A percentile compares a stretch with the other conserved stretches of the same genome.
These are phyloP conservation scores for Pythium rishiriense DNA, from an alignment of 352 stramenopile species.

Conservation along the genomic window DNA sequence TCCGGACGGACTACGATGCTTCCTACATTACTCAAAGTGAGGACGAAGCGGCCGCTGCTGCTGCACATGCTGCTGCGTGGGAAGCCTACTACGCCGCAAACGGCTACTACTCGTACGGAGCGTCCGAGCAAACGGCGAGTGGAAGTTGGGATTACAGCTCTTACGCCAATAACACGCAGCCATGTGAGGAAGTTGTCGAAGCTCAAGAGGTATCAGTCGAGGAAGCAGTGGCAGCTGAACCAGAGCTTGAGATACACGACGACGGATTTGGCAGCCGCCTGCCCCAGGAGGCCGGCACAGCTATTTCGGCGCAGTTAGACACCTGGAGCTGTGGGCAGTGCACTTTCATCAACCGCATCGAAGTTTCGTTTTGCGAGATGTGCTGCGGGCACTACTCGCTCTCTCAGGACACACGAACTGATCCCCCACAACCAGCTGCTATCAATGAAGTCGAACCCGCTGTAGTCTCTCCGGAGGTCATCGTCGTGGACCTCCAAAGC, in stretches of 20 bases:
- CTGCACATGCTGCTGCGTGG: constrained; percentile 24
- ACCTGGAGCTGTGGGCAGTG: constrained; percentile 56
- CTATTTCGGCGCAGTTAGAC: neutral
- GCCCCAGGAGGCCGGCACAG: too few species aligned
- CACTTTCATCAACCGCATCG: constrained; percentile 58
- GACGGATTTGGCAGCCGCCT: too few species aligned
- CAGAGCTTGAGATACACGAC: too few species aligned
- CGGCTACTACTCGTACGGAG: constrained; percentile 13
- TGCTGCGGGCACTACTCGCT: constrained; percentile 57
- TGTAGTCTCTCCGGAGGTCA: neutral
- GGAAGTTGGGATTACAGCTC: neutral
- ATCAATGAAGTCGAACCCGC: neutral
- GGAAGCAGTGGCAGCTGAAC: constrained; percentile 23
- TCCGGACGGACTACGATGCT: neutral
- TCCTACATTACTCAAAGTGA: neutral
- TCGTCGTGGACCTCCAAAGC: neutral
- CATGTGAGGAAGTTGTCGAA: constrained; percentile 34
- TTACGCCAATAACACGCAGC: neutral
- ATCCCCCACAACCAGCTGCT: neutral
- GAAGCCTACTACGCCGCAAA: constrained; percentile 27
- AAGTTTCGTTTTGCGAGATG: constrained; percentile 62
- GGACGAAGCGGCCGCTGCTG: neutral
- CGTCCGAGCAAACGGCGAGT: neutral
- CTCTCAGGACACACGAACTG: constrained; percentile 15
- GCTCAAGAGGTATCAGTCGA: constrained; percentile 46